Evolutionary conservation across 2,329 filamentous ascomycete species (phyloP).

Genomic region (Thermomyces lanuginosus): DNA sequence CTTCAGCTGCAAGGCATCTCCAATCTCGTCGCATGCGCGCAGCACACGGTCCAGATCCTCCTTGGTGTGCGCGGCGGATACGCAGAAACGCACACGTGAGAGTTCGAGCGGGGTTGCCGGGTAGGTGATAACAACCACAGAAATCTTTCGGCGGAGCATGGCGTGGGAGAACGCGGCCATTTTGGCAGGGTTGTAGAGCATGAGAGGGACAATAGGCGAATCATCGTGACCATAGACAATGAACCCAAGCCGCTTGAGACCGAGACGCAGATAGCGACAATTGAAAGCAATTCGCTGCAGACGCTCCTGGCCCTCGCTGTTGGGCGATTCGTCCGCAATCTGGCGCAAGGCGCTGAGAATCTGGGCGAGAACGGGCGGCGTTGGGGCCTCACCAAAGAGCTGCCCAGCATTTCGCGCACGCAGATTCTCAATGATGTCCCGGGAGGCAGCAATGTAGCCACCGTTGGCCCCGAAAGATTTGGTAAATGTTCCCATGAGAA

Average conservation of each 20-base stretch:
- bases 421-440: conserved; percentile 76
- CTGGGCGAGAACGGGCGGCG: conserved; percentile 73
- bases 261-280: conserved; percentile 82
- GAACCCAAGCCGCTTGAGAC: conserved; percentile 81
- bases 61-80: conserved; percentile 89
- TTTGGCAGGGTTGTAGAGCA: conserved; percentile 90
- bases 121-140: conserved; percentile 87
- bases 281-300: conserved; percentile 91
- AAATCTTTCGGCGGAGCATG: conserved; percentile 92
- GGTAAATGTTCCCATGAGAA: conserved; percentile 91
- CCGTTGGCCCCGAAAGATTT: conserved; percentile 96
- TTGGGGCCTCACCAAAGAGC: conserved; percentile 67
- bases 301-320: conserved; percentile 81
- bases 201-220: conserved; percentile 80
- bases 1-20: conserved; percentile 76
- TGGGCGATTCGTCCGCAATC: conserved; percentile 55
- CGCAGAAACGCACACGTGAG: conserved; percentile 80
- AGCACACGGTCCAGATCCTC: conserved; percentile 82
- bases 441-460: conserved; percentile 80
- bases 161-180: conserved; percentile 94
- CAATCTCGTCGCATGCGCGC: conserved; percentile 77
- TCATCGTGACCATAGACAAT: conserved; percentile 94
- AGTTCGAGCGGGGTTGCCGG: conserved; percentile 85
- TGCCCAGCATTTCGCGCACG: conserved; percentile 67
- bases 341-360: conserved; percentile 70